Evolutionary conservation across 345 rosid species (phyloP), one percentile per base, ranked within the genome.

Genomic region (Rhizophora mangle): DNA sequence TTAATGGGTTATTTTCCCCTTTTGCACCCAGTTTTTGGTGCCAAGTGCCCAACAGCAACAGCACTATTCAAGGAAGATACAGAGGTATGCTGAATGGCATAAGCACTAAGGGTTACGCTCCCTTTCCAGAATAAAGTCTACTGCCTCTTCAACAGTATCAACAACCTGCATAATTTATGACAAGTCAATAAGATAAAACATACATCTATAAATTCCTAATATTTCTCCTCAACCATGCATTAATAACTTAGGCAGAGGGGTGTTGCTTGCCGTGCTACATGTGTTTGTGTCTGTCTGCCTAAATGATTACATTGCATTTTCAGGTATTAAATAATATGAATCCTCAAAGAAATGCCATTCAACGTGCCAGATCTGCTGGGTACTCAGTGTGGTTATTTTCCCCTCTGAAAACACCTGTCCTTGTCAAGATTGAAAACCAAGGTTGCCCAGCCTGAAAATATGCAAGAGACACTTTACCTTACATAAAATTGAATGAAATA

Each of bases 351-450:
- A 37, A 19, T 16, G n/a, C 11, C 29, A 27, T 39, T 49, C 60
- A 46, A 82, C 85, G 65, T 68, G 72, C 88, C 80, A 80, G 46
- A 68, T 85, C 78, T 32, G 85, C 83, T 6, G 86, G 83, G 74
- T 69, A 80, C 58, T 78, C 82, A 13, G 68, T 60, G 46, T 80
- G 74, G 32, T 78, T 85, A 37, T 60, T 67, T 32, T 64, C 24
- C 34, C 72, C 82, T n/a, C 72, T 78, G 74, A 80, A 85, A 52
- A 85, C 82, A 0, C 88, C 84, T 0, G 86, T 78, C 69, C 82
- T 80, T 5, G 85, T 85, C 61, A 85, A 69, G 68, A 85, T 78
- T 39, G 82, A 82, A 77, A 82, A 85, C 85, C 88, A 85, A 36
- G 83, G 83, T 57, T 59, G 72, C 61, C 85, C 83, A 0, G 85